phyloP scores from a whole-genome alignment of 1,284 basidiomycete genomes.

The Naganishia cerealis region DNA sequence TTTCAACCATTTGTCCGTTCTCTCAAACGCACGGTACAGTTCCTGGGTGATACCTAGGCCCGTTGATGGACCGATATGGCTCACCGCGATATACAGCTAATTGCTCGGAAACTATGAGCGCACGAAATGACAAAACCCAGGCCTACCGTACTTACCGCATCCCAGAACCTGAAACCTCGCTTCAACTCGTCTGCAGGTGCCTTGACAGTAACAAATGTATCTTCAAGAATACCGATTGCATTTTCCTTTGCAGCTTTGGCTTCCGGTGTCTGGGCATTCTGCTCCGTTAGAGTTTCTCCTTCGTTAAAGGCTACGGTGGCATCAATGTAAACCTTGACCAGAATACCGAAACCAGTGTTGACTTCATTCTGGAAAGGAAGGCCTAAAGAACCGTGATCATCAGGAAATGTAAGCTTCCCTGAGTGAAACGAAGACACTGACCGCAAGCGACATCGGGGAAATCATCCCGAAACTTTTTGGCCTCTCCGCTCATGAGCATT shows the following conservation, averaged over 20 bases:
- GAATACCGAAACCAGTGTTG: conserved; percentile 95
- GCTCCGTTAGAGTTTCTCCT: conserved; percentile 60
- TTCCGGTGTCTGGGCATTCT: conserved; percentile 66
- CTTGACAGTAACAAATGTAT: conserved; percentile 88
- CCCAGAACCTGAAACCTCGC: conserved; percentile 97
- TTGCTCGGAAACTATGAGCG: conserved; percentile 34
- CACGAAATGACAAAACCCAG: conserved; percentile 30
- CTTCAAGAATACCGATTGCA: conserved; percentile 87
- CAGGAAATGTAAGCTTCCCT: neutral
- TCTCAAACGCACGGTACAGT: conserved; percentile 23
- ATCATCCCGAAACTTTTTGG: conserved; percentile 81
- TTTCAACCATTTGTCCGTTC: conserved; percentile 28
- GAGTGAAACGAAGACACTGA: neutral
- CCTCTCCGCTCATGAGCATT: conserved; percentile 80
- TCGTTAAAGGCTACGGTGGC: conserved; percentile 80
- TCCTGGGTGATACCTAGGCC: conserved; percentile 23
- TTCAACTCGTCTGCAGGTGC: conserved; percentile 82
- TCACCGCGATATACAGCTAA: conserved; percentile 64
- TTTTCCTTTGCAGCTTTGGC: conserved; percentile 79
- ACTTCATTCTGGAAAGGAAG: conserved; percentile 93
- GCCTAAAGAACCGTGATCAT: conserved; percentile 37
- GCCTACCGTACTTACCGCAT: conserved; percentile 67
- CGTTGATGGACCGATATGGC: conserved; percentile 65
- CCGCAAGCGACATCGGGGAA: conserved; percentile 75
- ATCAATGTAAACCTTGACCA: conserved; percentile 93